These are phyloP conservation scores for Backusella tarrabulga DNA, from an alignment of 192 early-diverging fungal species.

Conservation along the genomic window DNA sequence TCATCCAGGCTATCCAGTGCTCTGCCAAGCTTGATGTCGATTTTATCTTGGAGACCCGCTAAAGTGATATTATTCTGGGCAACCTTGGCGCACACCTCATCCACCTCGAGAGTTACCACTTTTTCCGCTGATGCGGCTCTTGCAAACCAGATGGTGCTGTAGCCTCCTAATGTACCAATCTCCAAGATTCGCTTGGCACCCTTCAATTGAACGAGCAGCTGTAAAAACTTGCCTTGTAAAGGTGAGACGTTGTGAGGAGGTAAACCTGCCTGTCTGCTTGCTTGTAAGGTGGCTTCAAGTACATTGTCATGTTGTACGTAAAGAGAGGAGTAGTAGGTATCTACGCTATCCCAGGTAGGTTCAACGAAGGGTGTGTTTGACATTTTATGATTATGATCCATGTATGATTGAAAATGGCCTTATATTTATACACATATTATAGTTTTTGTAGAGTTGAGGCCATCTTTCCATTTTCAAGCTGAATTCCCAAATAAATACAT, in stretches of 20 bases:
- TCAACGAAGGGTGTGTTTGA: background rate
- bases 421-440: background rate
- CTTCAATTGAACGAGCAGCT: background rate
- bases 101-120: background rate
- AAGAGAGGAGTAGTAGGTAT: background rate
- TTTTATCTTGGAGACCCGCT: background rate
- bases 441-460: background rate
- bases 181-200: background rate
- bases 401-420: background rate
- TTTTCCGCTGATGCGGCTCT: background rate
- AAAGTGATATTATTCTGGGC: background rate
- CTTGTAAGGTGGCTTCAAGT: background rate
- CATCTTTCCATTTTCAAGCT: background rate
- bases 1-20: background rate
- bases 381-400: background rate
- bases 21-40: background rate
- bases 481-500: background rate
- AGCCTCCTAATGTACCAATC: background rate
- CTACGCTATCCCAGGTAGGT: background rate
- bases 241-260: background rate
- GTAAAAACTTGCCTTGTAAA: background rate
- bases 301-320: background rate
- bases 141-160: background rate
- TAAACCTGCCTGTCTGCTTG: background rate
- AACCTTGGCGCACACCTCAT: background rate